Conservation (phyloP, 176 grass and related monocot genomes). For the Cenchrus fungigraminus region DNA sequence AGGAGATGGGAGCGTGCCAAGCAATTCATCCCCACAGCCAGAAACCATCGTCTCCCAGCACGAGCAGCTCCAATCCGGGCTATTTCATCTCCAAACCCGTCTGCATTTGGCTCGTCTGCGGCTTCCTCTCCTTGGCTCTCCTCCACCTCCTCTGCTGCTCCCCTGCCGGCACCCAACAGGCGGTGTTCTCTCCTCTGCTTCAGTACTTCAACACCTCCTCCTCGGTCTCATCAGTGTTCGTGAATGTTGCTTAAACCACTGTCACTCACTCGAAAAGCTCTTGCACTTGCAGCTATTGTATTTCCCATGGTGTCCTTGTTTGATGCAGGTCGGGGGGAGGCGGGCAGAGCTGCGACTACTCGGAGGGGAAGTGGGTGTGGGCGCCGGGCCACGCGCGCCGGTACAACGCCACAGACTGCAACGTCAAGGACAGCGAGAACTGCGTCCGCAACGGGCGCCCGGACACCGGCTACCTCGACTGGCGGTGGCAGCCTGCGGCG, state of each 20-base stretch:
- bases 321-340: background rate
- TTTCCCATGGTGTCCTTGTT: background rate
- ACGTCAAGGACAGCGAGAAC: conserved; percentile 41
- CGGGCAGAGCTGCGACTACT: conserved; percentile 13
- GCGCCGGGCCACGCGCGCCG: conserved; percentile 30
- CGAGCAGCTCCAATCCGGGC: background rate
- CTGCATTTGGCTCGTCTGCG: conserved; percentile 12
- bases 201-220: conserved; percentile 26
- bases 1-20: conserved; percentile 1
- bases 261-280: background rate
- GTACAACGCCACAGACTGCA: conserved; percentile 43
- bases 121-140: conserved; percentile 17
- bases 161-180: background rate
- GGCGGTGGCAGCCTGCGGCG: conserved; percentile 54
- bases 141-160: conserved; percentile 35
- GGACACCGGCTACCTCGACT: conserved; percentile 52
- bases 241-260: background rate
- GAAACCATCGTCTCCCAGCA: background rate
- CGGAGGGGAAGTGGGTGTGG: conserved; percentile 49
- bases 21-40: background rate
- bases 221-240: conserved; percentile 12
- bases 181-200: conserved; percentile 3
- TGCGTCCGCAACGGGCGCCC: conserved; percentile 48
- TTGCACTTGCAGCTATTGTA: background rate
- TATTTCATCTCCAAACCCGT: background rate